Evolutionary conservation across 805 yeast species (phyloP), one percentile per base, ranked within the genome.

Genomic region (Candida rishiriensis): DNA sequence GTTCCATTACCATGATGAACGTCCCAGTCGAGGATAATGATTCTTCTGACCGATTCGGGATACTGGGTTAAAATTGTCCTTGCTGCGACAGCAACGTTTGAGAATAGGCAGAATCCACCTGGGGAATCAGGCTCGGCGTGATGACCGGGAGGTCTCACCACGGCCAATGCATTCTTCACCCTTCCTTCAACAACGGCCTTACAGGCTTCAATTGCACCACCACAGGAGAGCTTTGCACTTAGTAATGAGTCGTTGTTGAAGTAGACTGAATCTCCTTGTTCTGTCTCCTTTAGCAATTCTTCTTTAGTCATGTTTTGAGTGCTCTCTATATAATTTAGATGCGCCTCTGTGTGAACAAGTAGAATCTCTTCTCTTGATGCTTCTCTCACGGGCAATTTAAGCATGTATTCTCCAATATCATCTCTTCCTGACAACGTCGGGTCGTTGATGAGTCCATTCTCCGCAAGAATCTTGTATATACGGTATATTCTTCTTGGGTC

Each of bases 1-100:
- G 99, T 93, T 34, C 99, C 99, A 64, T 93, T 93, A 21, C 99
- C 99, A 64, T 93, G 99, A 65, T 93, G 99, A 39, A 93, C 89
- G 65, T 93, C 99, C 99, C 99, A 93, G 64, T 93, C 99, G 17
- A 90, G 59, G 47, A 93, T 82, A 45, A 88, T 79, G 34, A 93
- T 87, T 54, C 78, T 78, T 50, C 95, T 73, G 7, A 91, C 95
- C 21, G 88, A 77, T 56, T 91, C 97, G 0, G 97, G 96, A 63
- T 88, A 91, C 44, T 77, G 73, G 53, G 81, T 81, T 45, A 93
- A 68, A 50, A 90, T 84, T 47, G 83, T 81, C 57, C 85, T 85
- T 14, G 97, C 96, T 2, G 99, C 98, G 15, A 93, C 97, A 0
- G 98, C 97, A 18, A 93, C 99, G 59, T 93, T 93, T 49, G 95